Conservation (phyloP, 768 basidiomycete genomes). For the Leccinum truebloodii region DNA sequence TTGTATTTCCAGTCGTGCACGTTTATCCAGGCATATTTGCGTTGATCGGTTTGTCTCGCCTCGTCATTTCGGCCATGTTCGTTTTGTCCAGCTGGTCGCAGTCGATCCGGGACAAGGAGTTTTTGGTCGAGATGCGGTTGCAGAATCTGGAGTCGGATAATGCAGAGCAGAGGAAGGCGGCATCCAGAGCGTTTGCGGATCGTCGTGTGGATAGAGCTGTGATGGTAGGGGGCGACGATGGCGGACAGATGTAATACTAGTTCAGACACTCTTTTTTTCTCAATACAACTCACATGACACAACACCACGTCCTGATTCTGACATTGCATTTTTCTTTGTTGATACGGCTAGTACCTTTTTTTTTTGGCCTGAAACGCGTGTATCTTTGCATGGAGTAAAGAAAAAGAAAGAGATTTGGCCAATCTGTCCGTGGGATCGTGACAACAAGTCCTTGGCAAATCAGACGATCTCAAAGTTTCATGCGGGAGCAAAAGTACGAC, state of each 20-base stretch:
- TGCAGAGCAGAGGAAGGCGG: slow-evolving; percentile 9
- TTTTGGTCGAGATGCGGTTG: slow-evolving; percentile 82
- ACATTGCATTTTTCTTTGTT: neutral
- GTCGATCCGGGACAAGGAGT: slow-evolving; percentile 81
- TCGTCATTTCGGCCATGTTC: slow-evolving; percentile 44
- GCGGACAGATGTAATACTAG: neutral
- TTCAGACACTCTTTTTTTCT: neutral
- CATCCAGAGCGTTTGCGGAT: neutral
- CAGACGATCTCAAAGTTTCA: neutral
- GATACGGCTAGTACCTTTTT: neutral
- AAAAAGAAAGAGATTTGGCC: neutral
- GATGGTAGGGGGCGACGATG: neutral
- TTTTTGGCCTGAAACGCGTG: neutral
- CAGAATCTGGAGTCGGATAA: slow-evolving; percentile 60
- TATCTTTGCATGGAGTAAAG: neutral
- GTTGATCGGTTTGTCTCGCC: slow-evolving; percentile 51
- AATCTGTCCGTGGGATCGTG: neutral
- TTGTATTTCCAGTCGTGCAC: slow-evolving; percentile 46
- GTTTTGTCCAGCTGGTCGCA: slow-evolving; percentile 72
- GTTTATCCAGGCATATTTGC: slow-evolving; percentile 76
- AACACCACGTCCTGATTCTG: neutral
- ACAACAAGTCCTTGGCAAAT: neutral
- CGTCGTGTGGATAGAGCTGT: neutral
- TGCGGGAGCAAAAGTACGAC: neutral
- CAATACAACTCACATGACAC: neutral